A percentile compares a stretch with the other conserved stretches of the same genome.
Conservation (phyloP, 352 stramenopile genomes). For the Proteromonas lacertae region DNA sequence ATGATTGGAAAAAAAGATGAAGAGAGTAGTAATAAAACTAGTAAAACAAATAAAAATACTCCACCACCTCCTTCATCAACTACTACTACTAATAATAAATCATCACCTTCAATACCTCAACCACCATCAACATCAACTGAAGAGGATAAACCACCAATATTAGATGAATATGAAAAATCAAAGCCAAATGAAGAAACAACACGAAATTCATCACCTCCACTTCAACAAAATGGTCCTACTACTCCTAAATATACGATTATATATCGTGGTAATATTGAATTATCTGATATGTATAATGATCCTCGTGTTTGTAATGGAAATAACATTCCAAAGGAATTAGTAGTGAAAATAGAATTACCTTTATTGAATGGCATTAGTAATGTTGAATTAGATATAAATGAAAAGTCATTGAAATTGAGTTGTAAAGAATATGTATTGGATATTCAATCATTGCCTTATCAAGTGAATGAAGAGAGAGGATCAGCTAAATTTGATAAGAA, state of each 20-base stretch:
- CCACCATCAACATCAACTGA: no score
- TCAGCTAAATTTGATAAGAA: constrained; percentile 39
- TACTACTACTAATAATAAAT: not conserved
- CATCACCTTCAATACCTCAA: no score
- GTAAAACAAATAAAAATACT: not conserved
- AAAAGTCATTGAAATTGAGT: not conserved
- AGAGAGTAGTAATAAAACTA: not conserved
- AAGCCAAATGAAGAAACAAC: no score
- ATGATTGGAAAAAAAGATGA: constrained; percentile 10
- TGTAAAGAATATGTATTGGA: not conserved
- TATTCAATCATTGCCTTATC: constrained; percentile 18
- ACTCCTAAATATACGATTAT: not conserved
- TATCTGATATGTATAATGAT: no score
- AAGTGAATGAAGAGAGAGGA: constrained; percentile 28
- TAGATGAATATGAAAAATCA: no score
- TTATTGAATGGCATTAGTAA: not conserved
- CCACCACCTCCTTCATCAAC: not conserved
- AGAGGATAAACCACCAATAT: no score
- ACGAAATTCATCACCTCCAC: no score
- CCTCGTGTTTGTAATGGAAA: no score
- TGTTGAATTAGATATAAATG: not conserved
- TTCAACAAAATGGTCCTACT: no score
- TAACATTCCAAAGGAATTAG: not conserved
- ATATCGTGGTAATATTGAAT: not conserved
- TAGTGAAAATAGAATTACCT: not conserved